Evolutionary conservation across 768 basidiomycete genomes (phyloP).

Genomic region (Sporobolomyces pararoseus): DNA sequence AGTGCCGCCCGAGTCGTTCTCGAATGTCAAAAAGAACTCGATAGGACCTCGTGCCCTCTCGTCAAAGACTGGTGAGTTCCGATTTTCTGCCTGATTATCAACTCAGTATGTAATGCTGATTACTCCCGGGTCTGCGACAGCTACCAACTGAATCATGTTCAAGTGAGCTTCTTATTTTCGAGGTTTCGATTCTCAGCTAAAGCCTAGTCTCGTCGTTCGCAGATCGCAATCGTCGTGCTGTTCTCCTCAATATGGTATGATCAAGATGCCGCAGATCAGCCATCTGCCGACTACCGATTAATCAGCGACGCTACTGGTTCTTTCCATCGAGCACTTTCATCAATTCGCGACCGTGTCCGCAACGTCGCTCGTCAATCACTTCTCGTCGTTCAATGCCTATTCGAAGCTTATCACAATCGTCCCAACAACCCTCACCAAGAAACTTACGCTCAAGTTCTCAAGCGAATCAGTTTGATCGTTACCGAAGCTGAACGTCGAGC

Average conservation of each 20-base stretch:
- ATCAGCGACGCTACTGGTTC: conserved; percentile 11
- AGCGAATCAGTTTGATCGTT: conserved; percentile 25
- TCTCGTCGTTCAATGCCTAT: conserved; percentile 34
- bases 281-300: conserved; percentile 31
- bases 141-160: conserved; percentile 31
- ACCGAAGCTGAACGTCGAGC: conserved; percentile 26
- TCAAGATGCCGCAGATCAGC: conserved; percentile 14
- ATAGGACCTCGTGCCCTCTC: conserved; percentile 24
- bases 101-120: too few relatives aligned
- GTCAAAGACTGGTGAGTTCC: conserved; percentile 35
- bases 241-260: conserved; percentile 31
- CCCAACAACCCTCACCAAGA: background rate
- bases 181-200: background rate
- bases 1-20: conserved; percentile 22
- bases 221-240: conserved; percentile 29
- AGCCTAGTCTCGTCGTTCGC: background rate
- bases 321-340: conserved; percentile 29
- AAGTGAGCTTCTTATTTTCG: background rate
- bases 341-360: conserved; percentile 23
- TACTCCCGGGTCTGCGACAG: too few relatives aligned
- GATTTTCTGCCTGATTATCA: too few relatives aligned
- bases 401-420: conserved; percentile 25
- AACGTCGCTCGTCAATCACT: conserved; percentile 29
- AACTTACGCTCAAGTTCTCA: conserved; percentile 28
- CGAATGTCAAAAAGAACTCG: conserved; percentile 28